Evolutionary conservation across 257 asterid genomes (phyloP), one percentile per base, ranked within the genome.

Genomic region (Rhazya stricta): DNA sequence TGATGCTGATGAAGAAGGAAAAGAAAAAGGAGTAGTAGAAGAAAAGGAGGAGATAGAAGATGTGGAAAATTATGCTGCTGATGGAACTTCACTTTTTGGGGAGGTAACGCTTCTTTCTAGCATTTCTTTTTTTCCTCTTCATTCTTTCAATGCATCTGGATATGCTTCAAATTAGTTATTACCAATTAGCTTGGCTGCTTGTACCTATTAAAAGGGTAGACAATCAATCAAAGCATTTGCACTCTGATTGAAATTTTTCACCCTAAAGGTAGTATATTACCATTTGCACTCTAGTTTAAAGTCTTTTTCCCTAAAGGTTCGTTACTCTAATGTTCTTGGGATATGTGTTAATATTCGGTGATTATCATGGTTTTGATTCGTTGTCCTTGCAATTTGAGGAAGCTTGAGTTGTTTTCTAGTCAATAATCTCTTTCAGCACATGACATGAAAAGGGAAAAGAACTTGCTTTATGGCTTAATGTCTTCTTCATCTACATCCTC

Each of bases 71-170:
- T 41, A 61, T 56, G 69, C 15, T 29, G 66, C 77, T 77, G 70
- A 69, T 72, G 72, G 82, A 69, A 80, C 80, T 81, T 83, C 84
- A 25, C 82, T 34, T 77, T 62, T 50, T 72, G 74, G 51, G 58
- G 86, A 88, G 92, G 97, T 87, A 83, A 77, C 73, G 15, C 39
- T 81, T 25, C 74, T 57, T 37, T 15, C 75, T 75, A 21, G 11
- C 34, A 15, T 16, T 25, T 21, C 6, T 39, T 41, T 75, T n/a
- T 9, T 74, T 76, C 42, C 30, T 56, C 15, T 43, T 43, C 19
- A 15, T 36, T 30, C 30, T 68, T 74, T 48, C 27, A 70, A 79
- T 70, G 45, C 46, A 32, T 60, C 42, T 36, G 46, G 29, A 53
- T 30, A 21, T 65, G 34, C 13, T 66, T 25, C n/a, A 41, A 32